Evolutionary conservation across 108 stramenopile species (phyloP).

Genomic region (Stephanodiscus minutulus): DNA sequence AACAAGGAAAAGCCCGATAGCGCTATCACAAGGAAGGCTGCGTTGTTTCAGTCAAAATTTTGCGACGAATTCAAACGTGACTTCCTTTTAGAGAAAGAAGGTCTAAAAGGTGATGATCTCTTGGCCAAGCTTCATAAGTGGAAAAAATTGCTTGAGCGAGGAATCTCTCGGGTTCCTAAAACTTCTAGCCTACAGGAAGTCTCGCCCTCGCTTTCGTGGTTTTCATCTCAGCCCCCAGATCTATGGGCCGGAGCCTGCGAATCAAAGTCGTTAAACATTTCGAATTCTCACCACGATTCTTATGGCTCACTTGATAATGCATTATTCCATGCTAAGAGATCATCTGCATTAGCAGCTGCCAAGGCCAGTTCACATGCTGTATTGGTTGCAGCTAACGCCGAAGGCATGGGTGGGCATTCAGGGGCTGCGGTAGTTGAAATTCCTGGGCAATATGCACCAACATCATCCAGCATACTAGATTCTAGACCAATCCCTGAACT

Average conservation of each 20-base stretch:
- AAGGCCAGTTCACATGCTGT: conserved; percentile 62
- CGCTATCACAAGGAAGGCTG: conserved; percentile 62
- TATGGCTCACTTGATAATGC: conserved; percentile 28
- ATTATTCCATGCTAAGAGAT: conserved; percentile 51
- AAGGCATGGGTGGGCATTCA: conserved; percentile 75
- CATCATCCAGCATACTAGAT: conserved; percentile 55
- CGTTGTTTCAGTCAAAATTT: conserved; percentile 73
- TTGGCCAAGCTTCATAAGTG: conserved; percentile 63
- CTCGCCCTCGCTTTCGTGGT: conserved; percentile 74
- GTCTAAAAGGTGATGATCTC: conserved; percentile 40
- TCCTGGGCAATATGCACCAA: conserved; percentile 87
- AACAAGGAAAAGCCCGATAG: conserved; percentile 39
- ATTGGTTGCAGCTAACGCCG: conserved; percentile 45
- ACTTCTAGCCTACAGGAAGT: conserved; percentile 62
- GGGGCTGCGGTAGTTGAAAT: conserved; percentile 83
- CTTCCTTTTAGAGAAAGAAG: conserved; percentile 39
- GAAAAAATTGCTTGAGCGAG: conserved; percentile 69
- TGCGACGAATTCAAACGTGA: conserved; percentile 67
- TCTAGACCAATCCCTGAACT: conserved; percentile 79
- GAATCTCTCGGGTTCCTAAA: conserved; percentile 62
- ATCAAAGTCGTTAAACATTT: conserved; percentile 35
- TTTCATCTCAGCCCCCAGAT: conserved; percentile 65
- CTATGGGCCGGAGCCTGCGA: conserved; percentile 72
- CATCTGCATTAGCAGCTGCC: conserved; percentile 70
- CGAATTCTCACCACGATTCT: conserved; percentile 25